Conservation (phyloP, 1,139 yeast species). For the Blastobotrys raffinosifermentans region DNA sequence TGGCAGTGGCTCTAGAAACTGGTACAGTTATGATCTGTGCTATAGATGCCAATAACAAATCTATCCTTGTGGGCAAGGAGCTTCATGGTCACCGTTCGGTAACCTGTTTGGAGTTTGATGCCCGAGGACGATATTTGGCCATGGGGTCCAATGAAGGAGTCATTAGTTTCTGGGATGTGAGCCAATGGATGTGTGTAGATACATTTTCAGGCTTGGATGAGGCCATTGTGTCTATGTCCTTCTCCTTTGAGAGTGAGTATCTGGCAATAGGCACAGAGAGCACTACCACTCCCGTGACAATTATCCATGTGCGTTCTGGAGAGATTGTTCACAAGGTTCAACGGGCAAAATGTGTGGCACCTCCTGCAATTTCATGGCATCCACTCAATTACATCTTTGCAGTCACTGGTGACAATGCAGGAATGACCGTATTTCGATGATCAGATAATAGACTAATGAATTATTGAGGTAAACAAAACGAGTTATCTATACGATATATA, state of each 20-base stretch:
- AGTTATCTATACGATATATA: conserved; percentile 5
- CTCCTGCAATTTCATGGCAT: conserved; percentile 29
- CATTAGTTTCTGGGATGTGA: conserved; percentile 54
- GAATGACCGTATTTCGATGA: conserved; percentile 14
- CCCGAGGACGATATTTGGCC: conserved; percentile 49
- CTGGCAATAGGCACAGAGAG: conserved; percentile 31
- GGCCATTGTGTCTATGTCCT: conserved; percentile 28
- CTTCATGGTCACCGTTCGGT: conserved; percentile 49
- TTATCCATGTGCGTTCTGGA: conserved; percentile 17
- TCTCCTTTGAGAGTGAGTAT: conserved; percentile 33
- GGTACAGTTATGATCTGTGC: background rate
- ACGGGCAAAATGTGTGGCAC: conserved; percentile 25
- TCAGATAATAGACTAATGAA: too few species aligned
- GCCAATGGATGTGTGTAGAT: conserved; percentile 40
- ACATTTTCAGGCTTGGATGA: conserved; percentile 45
- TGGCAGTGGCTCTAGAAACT: conserved; percentile 27
- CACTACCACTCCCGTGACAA: conserved; percentile 8
- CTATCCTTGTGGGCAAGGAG: conserved; percentile 23
- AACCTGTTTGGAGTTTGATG: conserved; percentile 49
- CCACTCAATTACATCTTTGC: conserved; percentile 30
- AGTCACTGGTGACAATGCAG: conserved; percentile 26
- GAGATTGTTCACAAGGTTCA: conserved; percentile 29
- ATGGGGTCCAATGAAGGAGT: conserved; percentile 70
- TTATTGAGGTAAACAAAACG: too few species aligned
- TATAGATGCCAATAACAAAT: conserved; percentile 1